Evolutionary conservation across 2,329 filamentous ascomycete species (phyloP).

Genomic region (Pseudogymnoascus sp.): DNA sequence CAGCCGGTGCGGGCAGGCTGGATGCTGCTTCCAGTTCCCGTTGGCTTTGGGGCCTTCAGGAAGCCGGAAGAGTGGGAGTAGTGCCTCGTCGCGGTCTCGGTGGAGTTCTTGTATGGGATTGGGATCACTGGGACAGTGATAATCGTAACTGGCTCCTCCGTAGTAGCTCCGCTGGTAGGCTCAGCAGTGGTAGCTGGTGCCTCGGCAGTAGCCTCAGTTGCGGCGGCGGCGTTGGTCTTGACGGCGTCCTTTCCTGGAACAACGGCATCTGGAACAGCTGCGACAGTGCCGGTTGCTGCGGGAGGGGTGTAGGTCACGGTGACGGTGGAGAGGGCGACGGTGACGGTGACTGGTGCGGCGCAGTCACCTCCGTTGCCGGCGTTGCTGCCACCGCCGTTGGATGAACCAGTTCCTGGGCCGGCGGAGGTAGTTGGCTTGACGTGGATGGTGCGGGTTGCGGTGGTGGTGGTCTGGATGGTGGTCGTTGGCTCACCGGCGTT

Average conservation of each 20-base stretch:
- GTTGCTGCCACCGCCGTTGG: background rate
- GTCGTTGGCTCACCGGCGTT: background rate
- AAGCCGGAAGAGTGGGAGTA: background rate
- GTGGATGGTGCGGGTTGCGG: background rate
- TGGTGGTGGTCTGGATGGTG: background rate
- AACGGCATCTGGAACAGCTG: background rate
- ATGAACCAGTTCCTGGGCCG: background rate
- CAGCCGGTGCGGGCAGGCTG: background rate
- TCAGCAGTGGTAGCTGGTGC: background rate
- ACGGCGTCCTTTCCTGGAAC: background rate
- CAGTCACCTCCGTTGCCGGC: background rate
- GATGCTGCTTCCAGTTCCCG: background rate
- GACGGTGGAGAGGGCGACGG: constrained; percentile 6
- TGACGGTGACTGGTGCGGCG: background rate
- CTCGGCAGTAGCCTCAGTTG: background rate
- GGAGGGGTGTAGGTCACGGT: constrained; percentile 4
- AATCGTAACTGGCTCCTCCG: background rate
- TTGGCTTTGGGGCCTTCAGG: background rate
- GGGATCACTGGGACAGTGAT: background rate
- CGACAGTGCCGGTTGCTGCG: background rate
- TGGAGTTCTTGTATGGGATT: constrained; percentile 1
- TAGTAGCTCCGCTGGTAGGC: background rate
- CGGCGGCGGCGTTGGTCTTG: background rate
- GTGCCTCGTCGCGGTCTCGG: background rate
- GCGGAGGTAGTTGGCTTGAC: background rate